Conservation (phyloP, 257 asterid species). For the Jaltomata sinuosa region DNA sequence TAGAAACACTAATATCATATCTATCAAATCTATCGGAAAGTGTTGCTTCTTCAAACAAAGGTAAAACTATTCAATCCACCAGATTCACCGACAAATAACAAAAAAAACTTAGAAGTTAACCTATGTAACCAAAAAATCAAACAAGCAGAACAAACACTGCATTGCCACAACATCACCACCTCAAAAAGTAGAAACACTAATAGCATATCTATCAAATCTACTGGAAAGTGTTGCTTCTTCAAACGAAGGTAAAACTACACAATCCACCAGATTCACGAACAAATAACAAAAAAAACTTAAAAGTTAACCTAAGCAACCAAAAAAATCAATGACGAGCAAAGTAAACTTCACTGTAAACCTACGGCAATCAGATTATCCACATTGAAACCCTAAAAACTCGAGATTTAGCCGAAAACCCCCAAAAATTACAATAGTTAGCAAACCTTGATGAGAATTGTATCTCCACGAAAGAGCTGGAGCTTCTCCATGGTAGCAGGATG, state of each 20-base stretch:
- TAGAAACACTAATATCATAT: not conserved
- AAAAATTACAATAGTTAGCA: not conserved
- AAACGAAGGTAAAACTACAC: not conserved
- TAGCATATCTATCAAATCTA: not conserved
- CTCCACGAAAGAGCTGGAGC: slow-evolving; percentile 86
- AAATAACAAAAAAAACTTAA: not conserved
- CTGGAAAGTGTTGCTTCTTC: not conserved
- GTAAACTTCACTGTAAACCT: not conserved
- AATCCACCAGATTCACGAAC: not conserved
- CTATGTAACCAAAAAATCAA: not conserved
- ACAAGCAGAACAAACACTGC: not conserved
- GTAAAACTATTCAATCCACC: not conserved
- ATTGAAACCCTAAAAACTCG: not conserved
- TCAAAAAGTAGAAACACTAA: not conserved
- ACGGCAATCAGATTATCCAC: not conserved
- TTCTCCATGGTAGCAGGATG: slow-evolving; percentile 82
- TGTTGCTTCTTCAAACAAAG: not conserved
- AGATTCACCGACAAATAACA: not conserved
- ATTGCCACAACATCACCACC: not conserved
- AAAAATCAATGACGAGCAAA: not conserved
- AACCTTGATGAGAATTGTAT: slow-evolving; percentile 72
- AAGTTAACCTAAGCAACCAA: not conserved
- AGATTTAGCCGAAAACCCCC: not conserved
- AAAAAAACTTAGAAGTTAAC: not conserved
- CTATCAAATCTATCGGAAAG: not conserved